Evolutionary conservation across 768 basidiomycete genomes (phyloP).

Genomic region (Clitopilus passeckerianus): DNA sequence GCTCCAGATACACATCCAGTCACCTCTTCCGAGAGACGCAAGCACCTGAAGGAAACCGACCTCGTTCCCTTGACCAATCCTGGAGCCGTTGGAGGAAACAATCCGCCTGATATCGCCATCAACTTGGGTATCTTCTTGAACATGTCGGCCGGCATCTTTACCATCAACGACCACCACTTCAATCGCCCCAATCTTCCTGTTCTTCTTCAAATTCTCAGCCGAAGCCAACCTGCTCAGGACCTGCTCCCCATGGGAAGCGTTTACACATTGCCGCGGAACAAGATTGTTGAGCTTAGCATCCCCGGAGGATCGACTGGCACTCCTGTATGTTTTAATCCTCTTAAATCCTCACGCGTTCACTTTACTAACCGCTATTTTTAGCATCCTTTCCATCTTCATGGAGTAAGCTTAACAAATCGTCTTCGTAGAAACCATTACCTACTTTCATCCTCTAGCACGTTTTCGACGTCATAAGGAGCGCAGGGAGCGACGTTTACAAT

Average conservation of each 20-base stretch:
- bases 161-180: constrained; percentile 22
- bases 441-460: not conserved
- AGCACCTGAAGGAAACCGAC: constrained; percentile 6
- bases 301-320: constrained; percentile 15
- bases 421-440: not conserved
- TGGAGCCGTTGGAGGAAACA: constrained; percentile 25
- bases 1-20: constrained; percentile 28
- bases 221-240: constrained; percentile 24
- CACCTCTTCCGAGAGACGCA: constrained; percentile 10
- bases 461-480: constrained; percentile 18
- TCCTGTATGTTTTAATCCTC: constrained; percentile 7
- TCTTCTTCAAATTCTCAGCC: constrained; percentile 36
- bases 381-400: constrained; percentile 47
- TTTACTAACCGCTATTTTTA: not conserved
- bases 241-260: constrained; percentile 21
- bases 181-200: constrained; percentile 30
- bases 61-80: constrained; percentile 13
- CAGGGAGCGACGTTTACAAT: constrained; percentile 32
- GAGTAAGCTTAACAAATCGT: constrained; percentile 22
- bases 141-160: constrained; percentile 13
- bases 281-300: constrained; percentile 29
- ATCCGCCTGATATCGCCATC: constrained; percentile 21
- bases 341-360: not conserved
- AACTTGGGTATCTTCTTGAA: constrained; percentile 12
- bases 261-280: constrained; percentile 25